Evolutionary conservation across 108 stramenopile genomes (phyloP).

Genomic region (Cyclotella cryptica): DNA sequence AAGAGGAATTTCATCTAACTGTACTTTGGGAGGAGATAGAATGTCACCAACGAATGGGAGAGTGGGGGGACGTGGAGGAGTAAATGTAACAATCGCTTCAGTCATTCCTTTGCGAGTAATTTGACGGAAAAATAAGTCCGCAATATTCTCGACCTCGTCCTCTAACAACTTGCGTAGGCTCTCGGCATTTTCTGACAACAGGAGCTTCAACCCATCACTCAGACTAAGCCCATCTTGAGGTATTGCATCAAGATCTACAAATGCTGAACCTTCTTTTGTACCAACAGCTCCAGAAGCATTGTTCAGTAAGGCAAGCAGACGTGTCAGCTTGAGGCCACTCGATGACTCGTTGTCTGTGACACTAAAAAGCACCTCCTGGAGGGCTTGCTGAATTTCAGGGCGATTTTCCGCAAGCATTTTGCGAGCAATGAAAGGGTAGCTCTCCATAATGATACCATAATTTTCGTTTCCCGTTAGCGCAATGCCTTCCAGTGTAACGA

Average conservation of each 20-base stretch:
- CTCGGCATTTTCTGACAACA: conserved; percentile 76
- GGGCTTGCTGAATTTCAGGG: conserved; percentile 80
- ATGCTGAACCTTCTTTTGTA: conserved; percentile 76
- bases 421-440: conserved; percentile 90
- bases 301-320: conserved; percentile 82
- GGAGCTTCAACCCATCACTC: conserved; percentile 70
- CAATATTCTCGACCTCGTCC: conserved; percentile 77
- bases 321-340: conserved; percentile 70
- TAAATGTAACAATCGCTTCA: conserved; percentile 72
- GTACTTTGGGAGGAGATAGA: conserved; percentile 69
- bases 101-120: conserved; percentile 71
- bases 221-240: conserved; percentile 81
- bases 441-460: conserved; percentile 91
- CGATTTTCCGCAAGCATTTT: conserved; percentile 82
- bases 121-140: conserved; percentile 83
- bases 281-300: conserved; percentile 80
- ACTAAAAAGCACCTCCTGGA: conserved; percentile 88
- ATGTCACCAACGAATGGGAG: conserved; percentile 79
- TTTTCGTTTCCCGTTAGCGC: conserved; percentile 85
- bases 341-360: conserved; percentile 50
- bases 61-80: conserved; percentile 73
- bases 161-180: conserved; percentile 79
- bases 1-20: conserved; percentile 76
- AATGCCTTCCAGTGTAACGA: conserved; percentile 92
- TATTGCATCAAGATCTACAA: conserved; percentile 88